A percentile compares a stretch with the other conserved stretches of the same genome.
phyloP scores from a whole-genome alignment of 176 grass and related monocot genomes.

The Triticum urartu region DNA sequence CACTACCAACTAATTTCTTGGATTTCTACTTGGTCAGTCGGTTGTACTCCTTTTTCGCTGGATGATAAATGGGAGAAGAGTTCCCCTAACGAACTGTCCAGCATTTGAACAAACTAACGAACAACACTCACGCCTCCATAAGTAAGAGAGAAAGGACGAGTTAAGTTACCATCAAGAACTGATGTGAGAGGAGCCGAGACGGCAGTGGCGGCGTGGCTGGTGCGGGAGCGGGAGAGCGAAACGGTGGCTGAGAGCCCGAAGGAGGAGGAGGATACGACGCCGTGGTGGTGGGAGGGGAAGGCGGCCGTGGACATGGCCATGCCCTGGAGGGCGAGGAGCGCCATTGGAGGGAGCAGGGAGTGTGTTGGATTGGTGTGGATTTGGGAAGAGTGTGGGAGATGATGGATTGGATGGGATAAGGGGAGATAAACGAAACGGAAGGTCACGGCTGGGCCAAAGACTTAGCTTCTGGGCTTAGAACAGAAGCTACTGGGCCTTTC shows the following conservation, averaged over 20 bases:
- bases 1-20: not conserved
- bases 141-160: not conserved
- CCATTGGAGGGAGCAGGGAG: slow-evolving; percentile 18
- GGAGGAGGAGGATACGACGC: slow-evolving; percentile 29
- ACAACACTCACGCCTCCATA: not conserved
- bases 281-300: slow-evolving; percentile 33
- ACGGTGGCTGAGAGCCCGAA: slow-evolving; percentile 27
- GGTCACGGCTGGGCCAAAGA: not conserved
- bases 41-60: too few species aligned
- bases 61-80: not conserved
- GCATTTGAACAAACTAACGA: not conserved
- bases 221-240: slow-evolving; percentile 13
- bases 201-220: not conserved
- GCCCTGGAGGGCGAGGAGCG: slow-evolving; percentile 50
- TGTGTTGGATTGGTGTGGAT: not conserved
- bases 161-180: slow-evolving; percentile 19
- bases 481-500: not conserved
- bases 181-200: slow-evolving; percentile 24
- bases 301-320: slow-evolving; percentile 1
- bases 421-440: not conserved
- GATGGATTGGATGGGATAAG: slow-evolving; percentile 2
- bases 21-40: not conserved
- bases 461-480: too few species aligned
- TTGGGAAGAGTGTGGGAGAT: not conserved
- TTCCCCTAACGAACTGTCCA: not conserved